These are phyloP conservation scores for Xerocomellus dryophilus DNA, from an alignment of 768 basidiomycete species.

Conservation along the genomic window DNA sequence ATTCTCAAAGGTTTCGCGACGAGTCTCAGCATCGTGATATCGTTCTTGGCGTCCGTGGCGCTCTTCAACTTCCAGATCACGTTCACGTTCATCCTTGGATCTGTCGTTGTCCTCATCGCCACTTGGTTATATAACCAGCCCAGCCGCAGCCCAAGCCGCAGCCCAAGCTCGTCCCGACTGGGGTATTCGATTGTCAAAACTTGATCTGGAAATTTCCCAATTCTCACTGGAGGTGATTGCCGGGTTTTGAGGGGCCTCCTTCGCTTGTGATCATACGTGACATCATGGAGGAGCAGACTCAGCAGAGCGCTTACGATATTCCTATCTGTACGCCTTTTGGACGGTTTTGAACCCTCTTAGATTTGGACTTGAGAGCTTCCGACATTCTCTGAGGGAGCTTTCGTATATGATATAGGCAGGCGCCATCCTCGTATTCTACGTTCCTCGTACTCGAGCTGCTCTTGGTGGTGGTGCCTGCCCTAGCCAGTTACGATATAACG, in stretches of 20 bases:
- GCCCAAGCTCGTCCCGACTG: slow-evolving; percentile 30
- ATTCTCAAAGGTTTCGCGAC: slow-evolving; percentile 95
- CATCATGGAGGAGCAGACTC: not conserved
- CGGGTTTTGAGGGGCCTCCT: not conserved
- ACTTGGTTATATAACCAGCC: slow-evolving; percentile 92
- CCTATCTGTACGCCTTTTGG: slow-evolving; percentile 19
- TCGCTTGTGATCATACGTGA: slow-evolving; percentile 3
- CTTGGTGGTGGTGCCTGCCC: not conserved
- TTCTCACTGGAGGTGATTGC: not conserved
- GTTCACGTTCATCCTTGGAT: slow-evolving; percentile 80
- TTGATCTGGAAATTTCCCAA: slow-evolving; percentile 6
- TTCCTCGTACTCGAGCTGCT: slow-evolving; percentile 3
- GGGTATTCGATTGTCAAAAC: slow-evolving; percentile 29
- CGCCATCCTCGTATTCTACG: slow-evolving; percentile 15
- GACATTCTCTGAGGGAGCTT: slow-evolving; percentile 14
- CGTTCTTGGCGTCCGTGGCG: slow-evolving; percentile 87
- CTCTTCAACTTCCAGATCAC: slow-evolving; percentile 90
- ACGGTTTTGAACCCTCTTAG: slow-evolving; percentile 23
- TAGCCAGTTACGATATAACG: slow-evolving; percentile 26
- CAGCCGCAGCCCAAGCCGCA: slow-evolving; percentile 34
- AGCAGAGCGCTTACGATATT: slow-evolving; percentile 19
- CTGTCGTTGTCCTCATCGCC: slow-evolving; percentile 76
- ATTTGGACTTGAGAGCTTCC: slow-evolving; percentile 27
- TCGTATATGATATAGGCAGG: slow-evolving; percentile 24
- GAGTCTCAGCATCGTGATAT: slow-evolving; percentile 88